Conservation (phyloP, 257 asterid genomes). For the Penstemon newberryi region DNA sequence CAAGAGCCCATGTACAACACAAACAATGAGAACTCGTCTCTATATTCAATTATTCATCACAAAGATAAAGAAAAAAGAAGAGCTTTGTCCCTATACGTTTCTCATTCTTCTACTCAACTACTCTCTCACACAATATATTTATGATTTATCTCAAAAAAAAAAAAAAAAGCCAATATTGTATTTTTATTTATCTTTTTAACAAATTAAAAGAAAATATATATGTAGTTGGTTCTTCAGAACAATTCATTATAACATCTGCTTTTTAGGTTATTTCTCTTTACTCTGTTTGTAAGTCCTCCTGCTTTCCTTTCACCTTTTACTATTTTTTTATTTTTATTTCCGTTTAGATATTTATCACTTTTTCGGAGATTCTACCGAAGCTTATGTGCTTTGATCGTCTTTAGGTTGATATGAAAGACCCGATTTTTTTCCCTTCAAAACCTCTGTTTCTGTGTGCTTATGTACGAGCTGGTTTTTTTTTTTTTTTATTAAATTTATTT, state of each 20-base stretch:
- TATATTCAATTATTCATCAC: too few relatives aligned
- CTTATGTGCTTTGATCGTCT: constrained; percentile 14
- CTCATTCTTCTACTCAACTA: constrained; percentile 40
- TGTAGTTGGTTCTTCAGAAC: not conserved
- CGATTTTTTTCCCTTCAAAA: not conserved
- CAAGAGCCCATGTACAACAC: constrained; percentile 22
- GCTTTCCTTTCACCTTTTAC: constrained; percentile 14
- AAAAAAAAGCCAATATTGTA: too few relatives aligned
- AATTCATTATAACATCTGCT: constrained; percentile 21
- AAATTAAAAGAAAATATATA: too few relatives aligned
- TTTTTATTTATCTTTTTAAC: too few relatives aligned
- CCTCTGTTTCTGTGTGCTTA: not conserved
- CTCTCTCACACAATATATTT: constrained; percentile 9
- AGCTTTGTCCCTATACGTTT: constrained; percentile 32
- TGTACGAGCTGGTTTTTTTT: too few relatives aligned
- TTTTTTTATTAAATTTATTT: too few relatives aligned
- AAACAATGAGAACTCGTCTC: constrained; percentile 12
- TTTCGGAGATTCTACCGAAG: constrained; percentile 12
- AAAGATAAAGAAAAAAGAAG: constrained; percentile 1
- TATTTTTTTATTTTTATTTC: not conserved
- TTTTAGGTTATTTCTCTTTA: constrained; percentile 12
- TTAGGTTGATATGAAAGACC: not conserved
- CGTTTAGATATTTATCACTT: constrained; percentile 9
- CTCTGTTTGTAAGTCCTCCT: constrained; percentile 29
- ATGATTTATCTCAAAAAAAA: too few relatives aligned